Percentiles rank a stretch among this genome's conserved stretches.
Evolutionary conservation across 257 asterid species (phyloP).

Genomic region (Henckelia pumila): DNA sequence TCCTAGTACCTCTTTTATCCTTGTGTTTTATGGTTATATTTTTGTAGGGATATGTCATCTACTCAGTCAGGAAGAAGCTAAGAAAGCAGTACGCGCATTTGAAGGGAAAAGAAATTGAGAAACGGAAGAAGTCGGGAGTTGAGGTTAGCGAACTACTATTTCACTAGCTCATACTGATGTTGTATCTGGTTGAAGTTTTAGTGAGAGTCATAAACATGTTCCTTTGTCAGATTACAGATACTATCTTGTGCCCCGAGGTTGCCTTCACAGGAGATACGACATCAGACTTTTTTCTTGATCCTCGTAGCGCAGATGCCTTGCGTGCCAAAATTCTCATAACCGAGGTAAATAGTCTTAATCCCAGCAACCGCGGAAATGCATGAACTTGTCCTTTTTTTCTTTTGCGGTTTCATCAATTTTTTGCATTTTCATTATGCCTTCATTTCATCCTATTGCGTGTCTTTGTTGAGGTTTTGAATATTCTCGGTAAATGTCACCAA

Average conservation of each 20-base stretch:
- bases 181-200: slow-evolving; percentile 1
- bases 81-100: slow-evolving; percentile 84
- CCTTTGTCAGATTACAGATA: slow-evolving; percentile 74
- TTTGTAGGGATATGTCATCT: slow-evolving; percentile 86
- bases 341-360: slow-evolving; percentile 51
- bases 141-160: slow-evolving; percentile 46
- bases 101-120: slow-evolving; percentile 89
- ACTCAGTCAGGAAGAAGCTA: slow-evolving; percentile 85
- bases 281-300: slow-evolving; percentile 77
- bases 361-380: slow-evolving; percentile 2
- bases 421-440: neutral
- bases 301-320: slow-evolving; percentile 89
- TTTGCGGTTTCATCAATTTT: neutral
- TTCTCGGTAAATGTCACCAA: neutral
- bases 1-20: neutral
- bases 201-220: slow-evolving; percentile 10
- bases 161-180: slow-evolving; percentile 1
- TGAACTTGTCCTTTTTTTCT: neutral
- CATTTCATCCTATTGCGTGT: neutral
- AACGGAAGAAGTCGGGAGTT: slow-evolving; percentile 89
- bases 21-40: neutral
- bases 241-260: slow-evolving; percentile 84
- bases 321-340: slow-evolving; percentile 92
- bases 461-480: neutral
- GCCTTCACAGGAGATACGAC: slow-evolving; percentile 96